These are phyloP conservation scores for Emydomyces testavorans DNA, from an alignment of 2,329 filamentous ascomycete genomes.

Conservation along the genomic window DNA sequence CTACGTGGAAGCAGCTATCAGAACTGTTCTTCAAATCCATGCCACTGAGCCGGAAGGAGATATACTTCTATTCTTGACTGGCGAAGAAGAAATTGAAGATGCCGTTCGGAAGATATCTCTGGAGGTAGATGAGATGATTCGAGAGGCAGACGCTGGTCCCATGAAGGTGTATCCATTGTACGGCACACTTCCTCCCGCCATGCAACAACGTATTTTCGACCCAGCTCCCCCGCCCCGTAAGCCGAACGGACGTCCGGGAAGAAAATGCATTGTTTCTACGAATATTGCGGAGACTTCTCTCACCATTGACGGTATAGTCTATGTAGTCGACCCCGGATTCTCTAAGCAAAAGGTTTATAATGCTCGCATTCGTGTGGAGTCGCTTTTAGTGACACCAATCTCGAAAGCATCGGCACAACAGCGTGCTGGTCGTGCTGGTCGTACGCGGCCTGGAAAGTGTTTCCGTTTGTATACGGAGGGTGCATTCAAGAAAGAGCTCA, in stretches of 20 bases:
- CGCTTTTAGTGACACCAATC: constrained; percentile 91
- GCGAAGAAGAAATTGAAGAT: constrained; percentile 97
- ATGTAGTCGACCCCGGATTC: constrained; percentile 97
- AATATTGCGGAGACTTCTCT: constrained; percentile 97
- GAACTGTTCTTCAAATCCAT: constrained; percentile 94
- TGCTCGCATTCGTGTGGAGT: constrained; percentile 89
- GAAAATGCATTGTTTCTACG: constrained; percentile 87
- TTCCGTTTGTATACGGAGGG: constrained; percentile 92
- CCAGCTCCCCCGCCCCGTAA: constrained; percentile 63
- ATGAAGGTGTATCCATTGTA: constrained; percentile 88
- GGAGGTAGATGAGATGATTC: constrained; percentile 80
- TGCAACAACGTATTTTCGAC: constrained; percentile 93
- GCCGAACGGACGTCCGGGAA: constrained; percentile 70
- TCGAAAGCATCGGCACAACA: constrained; percentile 96
- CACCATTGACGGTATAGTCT: constrained; percentile 97
- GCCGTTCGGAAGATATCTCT: constrained; percentile 82
- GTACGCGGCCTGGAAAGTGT: constrained; percentile 95
- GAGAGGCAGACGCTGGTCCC: constrained; percentile 84
- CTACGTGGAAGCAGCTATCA: constrained; percentile 88
- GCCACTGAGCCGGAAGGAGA: constrained; percentile 86
- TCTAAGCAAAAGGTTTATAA: constrained; percentile 99
- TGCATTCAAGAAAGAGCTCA: constrained; percentile 95
- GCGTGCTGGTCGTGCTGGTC: constrained; percentile 95
- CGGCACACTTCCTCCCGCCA: constrained; percentile 77
- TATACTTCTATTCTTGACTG: constrained; percentile 86